Percentiles rank a stretch among this genome's conserved stretches.
Evolutionary conservation across 371 early-diverging fungal genomes (phyloP).

Genomic region (Paraphysoderma sedebokerense): DNA sequence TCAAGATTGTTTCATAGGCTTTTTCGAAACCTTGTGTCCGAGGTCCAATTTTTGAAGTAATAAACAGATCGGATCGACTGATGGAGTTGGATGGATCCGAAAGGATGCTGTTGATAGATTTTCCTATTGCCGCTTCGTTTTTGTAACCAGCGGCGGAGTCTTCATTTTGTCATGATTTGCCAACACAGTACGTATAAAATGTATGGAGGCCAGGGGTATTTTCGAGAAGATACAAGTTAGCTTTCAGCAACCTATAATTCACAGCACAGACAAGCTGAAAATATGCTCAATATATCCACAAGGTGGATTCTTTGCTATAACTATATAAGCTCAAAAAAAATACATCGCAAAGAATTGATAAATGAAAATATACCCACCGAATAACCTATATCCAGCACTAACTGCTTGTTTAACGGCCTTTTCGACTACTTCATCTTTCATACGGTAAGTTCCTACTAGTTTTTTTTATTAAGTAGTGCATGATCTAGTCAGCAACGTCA

Average conservation of each 20-base stretch:
- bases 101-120: slow-evolving; percentile 40
- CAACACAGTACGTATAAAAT: neutral
- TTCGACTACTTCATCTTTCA: slow-evolving; percentile 26
- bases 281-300: neutral
- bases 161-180: slow-evolving; percentile 3
- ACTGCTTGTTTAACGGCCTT: slow-evolving; percentile 35
- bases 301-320: no score
- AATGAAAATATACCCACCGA: slow-evolving; percentile 25
- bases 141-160: slow-evolving; percentile 61
- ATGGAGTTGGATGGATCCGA: slow-evolving; percentile 26
- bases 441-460: slow-evolving; percentile 59
- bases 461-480: no score
- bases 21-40: slow-evolving; percentile 56
- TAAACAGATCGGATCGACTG: slow-evolving; percentile 67
- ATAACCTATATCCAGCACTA: slow-evolving; percentile 41
- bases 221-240: neutral
- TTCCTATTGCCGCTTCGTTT: slow-evolving; percentile 73
- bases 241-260: slow-evolving; percentile 5
- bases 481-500: no score
- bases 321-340: no score
- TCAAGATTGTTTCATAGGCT: slow-evolving; percentile 26
- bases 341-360: neutral
- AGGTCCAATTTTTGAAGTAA: slow-evolving; percentile 86
- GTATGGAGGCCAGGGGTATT: no score
- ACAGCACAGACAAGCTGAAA: neutral